Evolutionary conservation across 352 stramenopile genomes (phyloP).

Genomic region (Phytophthora ohioensis): DNA sequence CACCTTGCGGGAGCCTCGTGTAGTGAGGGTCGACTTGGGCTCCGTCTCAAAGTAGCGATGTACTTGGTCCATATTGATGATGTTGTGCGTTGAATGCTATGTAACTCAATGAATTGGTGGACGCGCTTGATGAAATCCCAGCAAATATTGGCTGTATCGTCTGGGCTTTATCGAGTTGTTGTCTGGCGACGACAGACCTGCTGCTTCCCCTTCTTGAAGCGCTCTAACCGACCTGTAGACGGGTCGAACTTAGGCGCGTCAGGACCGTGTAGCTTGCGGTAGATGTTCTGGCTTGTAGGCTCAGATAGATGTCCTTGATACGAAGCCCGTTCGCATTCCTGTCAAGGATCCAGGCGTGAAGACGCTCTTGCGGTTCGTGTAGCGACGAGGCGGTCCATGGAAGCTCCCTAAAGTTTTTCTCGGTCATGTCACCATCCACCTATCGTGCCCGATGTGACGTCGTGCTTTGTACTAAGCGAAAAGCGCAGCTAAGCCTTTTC

Average conservation of each 20-base stretch:
- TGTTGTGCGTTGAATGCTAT: neutral
- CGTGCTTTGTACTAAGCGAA: neutral
- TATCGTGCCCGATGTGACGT: neutral
- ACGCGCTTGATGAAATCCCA: neutral
- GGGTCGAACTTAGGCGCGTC: neutral
- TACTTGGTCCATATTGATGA: slow-evolving; percentile 4
- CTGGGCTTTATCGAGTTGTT: neutral
- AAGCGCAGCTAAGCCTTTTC: neutral
- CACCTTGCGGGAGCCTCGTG: neutral
- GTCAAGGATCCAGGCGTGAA: neutral
- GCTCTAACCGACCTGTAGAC: neutral
- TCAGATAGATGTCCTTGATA: neutral
- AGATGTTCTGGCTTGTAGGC: neutral
- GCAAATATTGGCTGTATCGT: neutral
- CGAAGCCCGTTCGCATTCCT: neutral
- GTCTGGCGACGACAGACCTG: neutral
- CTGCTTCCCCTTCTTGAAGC: neutral
- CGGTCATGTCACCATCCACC: neutral
- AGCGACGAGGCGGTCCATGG: neutral
- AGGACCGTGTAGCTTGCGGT: neutral
- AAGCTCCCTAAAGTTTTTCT: neutral
- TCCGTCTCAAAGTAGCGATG: slow-evolving; percentile 1
- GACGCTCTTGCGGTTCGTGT: neutral
- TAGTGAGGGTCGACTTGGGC: neutral
- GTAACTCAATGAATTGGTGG: neutral